Evolutionary conservation across 768 basidiomycete genomes (phyloP).

Genomic region (Leccinum aurantiacum): DNA sequence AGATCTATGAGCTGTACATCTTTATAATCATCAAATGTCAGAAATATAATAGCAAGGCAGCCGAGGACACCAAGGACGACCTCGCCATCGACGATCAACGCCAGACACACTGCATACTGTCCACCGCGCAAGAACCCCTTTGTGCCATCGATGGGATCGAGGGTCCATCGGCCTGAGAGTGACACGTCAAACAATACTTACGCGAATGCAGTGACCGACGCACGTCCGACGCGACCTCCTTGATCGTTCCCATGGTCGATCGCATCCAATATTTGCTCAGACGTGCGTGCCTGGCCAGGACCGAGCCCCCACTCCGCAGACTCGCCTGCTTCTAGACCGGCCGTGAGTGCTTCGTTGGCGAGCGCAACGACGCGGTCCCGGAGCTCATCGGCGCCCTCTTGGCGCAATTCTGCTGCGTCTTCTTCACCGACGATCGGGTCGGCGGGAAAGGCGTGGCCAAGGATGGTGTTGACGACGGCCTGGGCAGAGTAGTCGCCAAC

Average conservation of each 20-base stretch:
- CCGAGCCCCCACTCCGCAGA: conserved; percentile 71
- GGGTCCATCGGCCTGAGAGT: conserved; percentile 73
- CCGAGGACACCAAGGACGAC: conserved; percentile 87
- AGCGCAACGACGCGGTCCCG: conserved; percentile 72
- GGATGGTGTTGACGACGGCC: conserved; percentile 83
- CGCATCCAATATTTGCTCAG: conserved; percentile 48
- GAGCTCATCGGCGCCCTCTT: conserved; percentile 40
- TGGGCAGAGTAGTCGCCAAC: conserved; percentile 95
- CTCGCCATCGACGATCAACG: conserved; percentile 73
- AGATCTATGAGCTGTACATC: too few relatives aligned
- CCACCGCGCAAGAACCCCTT: conserved; percentile 91
- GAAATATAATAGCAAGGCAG: too few relatives aligned
- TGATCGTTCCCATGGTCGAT: conserved; percentile 81
- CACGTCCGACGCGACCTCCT: conserved; percentile 74
- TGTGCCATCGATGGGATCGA: conserved; percentile 91
- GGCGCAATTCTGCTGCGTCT: conserved; percentile 78
- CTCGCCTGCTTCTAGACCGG: conserved; percentile 54
- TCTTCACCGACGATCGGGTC: conserved; percentile 88
- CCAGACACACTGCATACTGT: conserved; percentile 91
- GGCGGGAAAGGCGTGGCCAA: conserved; percentile 71
- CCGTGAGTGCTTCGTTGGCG: conserved; percentile 74
- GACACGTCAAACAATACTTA: not conserved
- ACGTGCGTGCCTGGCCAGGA: conserved; percentile 54
- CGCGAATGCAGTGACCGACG: conserved; percentile 24
- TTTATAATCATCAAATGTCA: too few relatives aligned